These are phyloP conservation scores for Cercospora sp. DNA, from an alignment of 2,329 filamentous ascomycete species.

Conservation along the genomic window DNA sequence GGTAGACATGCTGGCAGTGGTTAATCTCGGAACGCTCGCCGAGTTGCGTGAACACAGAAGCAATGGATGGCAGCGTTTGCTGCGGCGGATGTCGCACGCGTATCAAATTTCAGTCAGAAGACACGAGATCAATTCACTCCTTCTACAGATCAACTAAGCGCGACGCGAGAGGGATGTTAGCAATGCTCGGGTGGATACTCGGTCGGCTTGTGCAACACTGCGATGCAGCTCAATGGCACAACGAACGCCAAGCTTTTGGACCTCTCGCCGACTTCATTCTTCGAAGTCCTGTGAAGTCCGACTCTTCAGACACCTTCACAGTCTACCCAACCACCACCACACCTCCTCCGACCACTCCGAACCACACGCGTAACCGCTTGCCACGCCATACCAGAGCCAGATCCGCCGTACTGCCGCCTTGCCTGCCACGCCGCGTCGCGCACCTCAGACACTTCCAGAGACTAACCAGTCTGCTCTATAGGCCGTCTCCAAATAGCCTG, in stretches of 20 bases:
- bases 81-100: not conserved
- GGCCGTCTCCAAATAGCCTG: not conserved
- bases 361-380: not conserved
- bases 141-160: not conserved
- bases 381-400: not conserved
- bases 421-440: not conserved
- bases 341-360: conserved; percentile 1
- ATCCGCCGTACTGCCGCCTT: not conserved
- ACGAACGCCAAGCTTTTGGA: conserved; percentile 2
- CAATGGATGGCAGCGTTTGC: not conserved
- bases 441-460: not conserved
- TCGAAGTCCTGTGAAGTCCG: not conserved
- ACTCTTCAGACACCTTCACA: conserved; percentile 3
- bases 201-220: not conserved
- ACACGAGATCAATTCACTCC: not conserved
- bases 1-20: not conserved
- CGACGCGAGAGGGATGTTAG: not conserved
- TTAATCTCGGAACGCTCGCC: not conserved
- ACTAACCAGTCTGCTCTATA: conserved; percentile 2
- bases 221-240: not conserved
- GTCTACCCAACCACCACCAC: not conserved
- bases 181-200: not conserved
- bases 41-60: not conserved
- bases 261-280: conserved; percentile 2
- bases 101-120: not conserved